Evolutionary conservation across 2,329 filamentous ascomycete genomes (phyloP).

Genomic region (Seiridium cupressi): DNA sequence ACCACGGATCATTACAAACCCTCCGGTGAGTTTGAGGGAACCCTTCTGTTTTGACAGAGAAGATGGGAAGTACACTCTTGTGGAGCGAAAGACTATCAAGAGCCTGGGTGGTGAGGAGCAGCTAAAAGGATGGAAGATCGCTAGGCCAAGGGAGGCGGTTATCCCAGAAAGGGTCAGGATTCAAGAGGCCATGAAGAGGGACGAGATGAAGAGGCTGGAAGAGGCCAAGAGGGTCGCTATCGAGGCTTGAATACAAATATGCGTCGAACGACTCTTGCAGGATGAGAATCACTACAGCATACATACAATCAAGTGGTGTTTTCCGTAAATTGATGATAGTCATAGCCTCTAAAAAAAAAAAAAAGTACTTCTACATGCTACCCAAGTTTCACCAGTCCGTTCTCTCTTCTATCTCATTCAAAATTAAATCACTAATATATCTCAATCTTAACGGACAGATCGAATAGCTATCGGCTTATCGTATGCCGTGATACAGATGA

Average conservation of each 20-base stretch:
- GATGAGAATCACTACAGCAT: too few relatives aligned
- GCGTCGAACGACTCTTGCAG: not conserved
- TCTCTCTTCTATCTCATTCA: too few relatives aligned
- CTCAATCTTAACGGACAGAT: too few relatives aligned
- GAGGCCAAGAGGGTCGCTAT: conserved; percentile 18
- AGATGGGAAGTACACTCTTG: conserved; percentile 48
- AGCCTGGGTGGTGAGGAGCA: conserved; percentile 44
- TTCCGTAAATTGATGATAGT: too few relatives aligned
- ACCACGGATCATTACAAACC: conserved; percentile 55
- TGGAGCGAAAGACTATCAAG: conserved; percentile 53
- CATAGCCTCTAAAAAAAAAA: too few relatives aligned
- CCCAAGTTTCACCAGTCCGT: too few relatives aligned
- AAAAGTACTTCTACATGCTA: too few relatives aligned
- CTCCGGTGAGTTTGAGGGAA: conserved; percentile 48
- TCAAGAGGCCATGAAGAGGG: conserved; percentile 48
- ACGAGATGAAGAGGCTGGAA: conserved; percentile 45
- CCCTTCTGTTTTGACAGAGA: conserved; percentile 52
- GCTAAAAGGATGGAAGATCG: conserved; percentile 51
- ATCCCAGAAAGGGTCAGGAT: conserved; percentile 47
- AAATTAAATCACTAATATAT: too few relatives aligned
- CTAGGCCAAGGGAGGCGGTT: conserved; percentile 44
- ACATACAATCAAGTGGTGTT: too few relatives aligned
- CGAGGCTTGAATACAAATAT: conserved; percentile 14
- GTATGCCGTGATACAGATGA: too few relatives aligned
- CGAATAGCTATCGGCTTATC: too few relatives aligned